Evolutionary conservation across 257 asterid genomes (phyloP), one percentile per base, ranked within the genome.

Genomic region (Solanum lycopersicoides): DNA sequence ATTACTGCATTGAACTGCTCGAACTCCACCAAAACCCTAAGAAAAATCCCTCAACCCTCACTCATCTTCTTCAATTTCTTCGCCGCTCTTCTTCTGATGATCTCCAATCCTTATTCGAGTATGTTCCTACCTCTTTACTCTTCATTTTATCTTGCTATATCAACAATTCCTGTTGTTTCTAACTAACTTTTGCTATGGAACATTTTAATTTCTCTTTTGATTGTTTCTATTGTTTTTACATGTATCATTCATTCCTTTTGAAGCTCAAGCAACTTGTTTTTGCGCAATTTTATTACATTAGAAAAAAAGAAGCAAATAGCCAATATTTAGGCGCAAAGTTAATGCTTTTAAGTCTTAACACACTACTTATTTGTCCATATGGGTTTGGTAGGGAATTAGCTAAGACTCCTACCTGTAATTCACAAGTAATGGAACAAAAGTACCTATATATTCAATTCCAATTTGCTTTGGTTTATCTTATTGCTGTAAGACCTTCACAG

Each of bases 31-130:
- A 92, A 85, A 93, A 91, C 90, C 94, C 99, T 35, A 87, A 88
- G 59, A 91, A 87, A 21, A 83, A 86, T 75, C 86, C 86, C 65
- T 87, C 95, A 4, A 87, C 89, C 76, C 88, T 94, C 47, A 76
- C 94, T 87, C 93, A 89, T 85, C 91, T 96, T 53, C 98, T 92
- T 76, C 93, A 82, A 45, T 90, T 95, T 82, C 95, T 97, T 63
- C 96, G 88, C 79, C 91, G 89, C 34, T 92, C 95, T 42, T 71
- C 96, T 72, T 76, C 96, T 20, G 84, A 39, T 42, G 87, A 93
- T 47, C 95, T 97, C 37, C 98, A 92, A 87, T 94, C 95, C 23
- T 90, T 96, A 77, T 90, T 94, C 72, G 99, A 97, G 99, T 97
- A 94, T 14, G 90, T 56, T 56, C 11, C 65, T 56, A 56, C 65